Conservation (phyloP, 495 filamentous ascomycete genomes). For the Geoglossum glabrum region DNA sequence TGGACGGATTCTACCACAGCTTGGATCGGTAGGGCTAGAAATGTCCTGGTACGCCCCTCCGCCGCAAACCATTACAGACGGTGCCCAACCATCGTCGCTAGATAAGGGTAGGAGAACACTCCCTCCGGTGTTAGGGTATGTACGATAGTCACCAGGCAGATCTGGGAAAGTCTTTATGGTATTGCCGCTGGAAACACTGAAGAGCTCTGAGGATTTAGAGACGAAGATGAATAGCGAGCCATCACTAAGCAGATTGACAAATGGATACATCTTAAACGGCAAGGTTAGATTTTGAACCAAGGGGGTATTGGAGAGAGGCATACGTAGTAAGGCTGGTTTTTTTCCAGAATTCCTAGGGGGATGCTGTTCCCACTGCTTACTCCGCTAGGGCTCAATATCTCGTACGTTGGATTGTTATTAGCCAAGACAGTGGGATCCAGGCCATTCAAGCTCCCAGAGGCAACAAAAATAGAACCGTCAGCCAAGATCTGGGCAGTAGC, state of each 20-base stretch:
- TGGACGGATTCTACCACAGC: constrained; percentile 37
- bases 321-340: constrained; percentile 38
- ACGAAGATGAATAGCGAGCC: constrained; percentile 37
- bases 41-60: constrained; percentile 44
- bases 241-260: constrained; percentile 35
- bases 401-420: constrained; percentile 47
- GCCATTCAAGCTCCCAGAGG: constrained; percentile 40
- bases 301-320: neutral
- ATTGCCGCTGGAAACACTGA: constrained; percentile 24
- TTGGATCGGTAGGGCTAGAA: constrained; percentile 34
- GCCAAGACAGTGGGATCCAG: constrained; percentile 30
- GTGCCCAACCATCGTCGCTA: constrained; percentile 28
- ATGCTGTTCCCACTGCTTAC: constrained; percentile 24
- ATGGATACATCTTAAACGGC: constrained; percentile 33
- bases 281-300: neutral
- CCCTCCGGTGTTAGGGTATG: constrained; percentile 43
- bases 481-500: constrained; percentile 35
- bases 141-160: constrained; percentile 36
- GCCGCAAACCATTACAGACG: constrained; percentile 38
- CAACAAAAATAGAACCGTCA: constrained; percentile 35
- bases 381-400: constrained; percentile 29
- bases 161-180: constrained; percentile 29
- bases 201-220: constrained; percentile 33
- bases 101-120: constrained; percentile 36
- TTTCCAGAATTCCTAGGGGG: constrained; percentile 28